Base-by-base conservation (phyloP, 148 eudicot genomes). In the Polygonum aviculare region DNA sequence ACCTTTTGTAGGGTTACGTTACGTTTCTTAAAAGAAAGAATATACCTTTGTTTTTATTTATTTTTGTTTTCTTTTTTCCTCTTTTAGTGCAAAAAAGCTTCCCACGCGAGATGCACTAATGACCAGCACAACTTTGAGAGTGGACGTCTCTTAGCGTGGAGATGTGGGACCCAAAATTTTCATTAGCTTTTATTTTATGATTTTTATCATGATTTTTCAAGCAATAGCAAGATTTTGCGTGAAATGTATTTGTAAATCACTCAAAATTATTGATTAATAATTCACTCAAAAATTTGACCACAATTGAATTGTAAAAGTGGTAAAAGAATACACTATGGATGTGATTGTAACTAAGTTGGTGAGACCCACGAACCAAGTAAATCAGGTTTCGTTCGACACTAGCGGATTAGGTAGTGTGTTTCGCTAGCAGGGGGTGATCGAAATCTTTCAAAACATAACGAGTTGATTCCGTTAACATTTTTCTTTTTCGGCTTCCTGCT, bases 41-140 rank as follows among this genome's bases (percentile, higher is more conserved):
- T 26, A 22, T 26, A 15, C 36, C 3, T 60, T 60, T 21, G 26
- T 21, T 22, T 60, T 26, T 22, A 9, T 26, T 67, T 15, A 36
- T 67, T 67, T 67, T 35, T 1, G 1, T 1, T 67, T 67, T 67
- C 15, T 67, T 51, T 3, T 12, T 12, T n/a, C 19, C 71, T 67
- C 72, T 67, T 67, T 40, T 73, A 26, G 63, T 7, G 45, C 40
- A 75, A 50, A 74, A 49, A 74, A 49, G 74, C 51, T 72, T 79
- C 57, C 57, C 81, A 79, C 50, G 81, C 78, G 75, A 74, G 65
- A 74, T 36, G 70, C 78, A 79, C 75, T 79, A 75, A 74, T 79
- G 77, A 74, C 41, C 52, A 79, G 45, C 19, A 7, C 67, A 72
- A n/a, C 74, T 79, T 79, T 79, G 81, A 72, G 72, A 67, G 72